Evolutionary conservation across 306 rosid genomes (phyloP).

Genomic region (Rosa persica): DNA sequence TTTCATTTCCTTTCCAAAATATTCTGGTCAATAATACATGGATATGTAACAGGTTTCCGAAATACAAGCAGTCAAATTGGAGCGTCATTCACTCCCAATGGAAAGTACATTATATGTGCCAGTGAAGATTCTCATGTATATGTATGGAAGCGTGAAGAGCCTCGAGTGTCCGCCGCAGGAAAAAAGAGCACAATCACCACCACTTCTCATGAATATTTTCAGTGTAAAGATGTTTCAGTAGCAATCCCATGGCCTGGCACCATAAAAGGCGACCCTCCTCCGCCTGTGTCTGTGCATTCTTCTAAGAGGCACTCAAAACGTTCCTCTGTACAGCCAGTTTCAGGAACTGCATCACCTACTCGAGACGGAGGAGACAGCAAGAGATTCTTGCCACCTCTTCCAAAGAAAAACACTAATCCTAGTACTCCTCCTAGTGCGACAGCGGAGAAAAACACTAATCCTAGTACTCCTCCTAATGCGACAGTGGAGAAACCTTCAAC

Average conservation of each 20-base stretch:
- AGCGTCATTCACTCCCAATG: conserved; percentile 63
- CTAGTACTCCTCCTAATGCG: background rate
- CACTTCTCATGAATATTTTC: conserved; percentile 60
- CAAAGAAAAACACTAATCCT: conserved; percentile 44
- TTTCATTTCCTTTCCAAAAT: background rate
- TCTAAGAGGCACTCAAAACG: conserved; percentile 57
- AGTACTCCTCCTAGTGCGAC: background rate
- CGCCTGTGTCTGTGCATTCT: conserved; percentile 18
- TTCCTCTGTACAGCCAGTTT: conserved; percentile 8
- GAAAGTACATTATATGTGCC: conserved; percentile 66
- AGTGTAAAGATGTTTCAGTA: conserved; percentile 76
- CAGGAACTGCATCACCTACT: conserved; percentile 29
- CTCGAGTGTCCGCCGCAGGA: conserved; percentile 27
- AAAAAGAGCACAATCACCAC: conserved; percentile 33
- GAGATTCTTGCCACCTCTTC: conserved; percentile 67
- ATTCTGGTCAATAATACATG: background rate
- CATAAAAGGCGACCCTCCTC: conserved; percentile 61
- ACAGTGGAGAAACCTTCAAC: conserved; percentile 24
- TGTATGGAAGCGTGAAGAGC: conserved; percentile 70
- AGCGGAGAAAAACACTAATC: conserved; percentile 25
- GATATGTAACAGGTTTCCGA: conserved; percentile 49
- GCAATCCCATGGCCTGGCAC: conserved; percentile 78
- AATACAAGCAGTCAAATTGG: conserved; percentile 80
- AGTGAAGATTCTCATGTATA: conserved; percentile 90
- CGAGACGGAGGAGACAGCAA: conserved; percentile 37